Percentiles rank a stretch among this genome's conserved stretches.
These are phyloP conservation scores for Leishmania tarentolae DNA, from an alignment of 208 protist species.

Conservation along the genomic window DNA sequence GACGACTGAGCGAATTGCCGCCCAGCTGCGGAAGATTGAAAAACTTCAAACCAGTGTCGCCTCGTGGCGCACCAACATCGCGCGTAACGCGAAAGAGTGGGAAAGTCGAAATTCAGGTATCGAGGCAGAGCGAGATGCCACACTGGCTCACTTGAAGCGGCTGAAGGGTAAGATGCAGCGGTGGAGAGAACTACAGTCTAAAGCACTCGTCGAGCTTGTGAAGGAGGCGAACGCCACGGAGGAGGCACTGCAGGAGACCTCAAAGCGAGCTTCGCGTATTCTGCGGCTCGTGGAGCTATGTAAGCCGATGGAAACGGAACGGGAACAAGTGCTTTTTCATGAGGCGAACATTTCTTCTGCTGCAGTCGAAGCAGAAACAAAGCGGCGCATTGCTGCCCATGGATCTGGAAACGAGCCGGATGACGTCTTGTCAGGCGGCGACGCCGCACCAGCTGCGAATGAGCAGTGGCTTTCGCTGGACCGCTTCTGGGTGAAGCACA, in stretches of 20 bases:
- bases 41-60: slow-evolving; percentile 92
- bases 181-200: slow-evolving; percentile 89
- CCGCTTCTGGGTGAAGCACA: slow-evolving; percentile 94
- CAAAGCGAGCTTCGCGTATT: slow-evolving; percentile 86
- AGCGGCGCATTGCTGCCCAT: slow-evolving; percentile 41
- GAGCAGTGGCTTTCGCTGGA: slow-evolving; percentile 93
- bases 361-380: slow-evolving; percentile 79
- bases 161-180: slow-evolving; percentile 95
- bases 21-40: slow-evolving; percentile 94
- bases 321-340: slow-evolving; percentile 93
- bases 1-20: slow-evolving; percentile 86
- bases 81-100: slow-evolving; percentile 90
- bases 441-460: slow-evolving; percentile 21
- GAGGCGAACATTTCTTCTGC: slow-evolving; percentile 73
- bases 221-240: slow-evolving; percentile 87
- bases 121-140: slow-evolving; percentile 92
- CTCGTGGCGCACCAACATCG: slow-evolving; percentile 91
- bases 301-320: slow-evolving; percentile 94
- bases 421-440: slow-evolving; percentile 20
- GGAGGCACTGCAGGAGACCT: slow-evolving; percentile 63
- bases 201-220: slow-evolving; percentile 88
- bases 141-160: slow-evolving; percentile 88
- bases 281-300: slow-evolving; percentile 94
- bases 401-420: slow-evolving; percentile 36
- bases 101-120: slow-evolving; percentile 93